Percentiles rank a stretch among this genome's conserved stretches.
Evolutionary conservation across 2,329 filamentous ascomycete species (phyloP).

Genomic region (Davidsoniella eucalypti): DNA sequence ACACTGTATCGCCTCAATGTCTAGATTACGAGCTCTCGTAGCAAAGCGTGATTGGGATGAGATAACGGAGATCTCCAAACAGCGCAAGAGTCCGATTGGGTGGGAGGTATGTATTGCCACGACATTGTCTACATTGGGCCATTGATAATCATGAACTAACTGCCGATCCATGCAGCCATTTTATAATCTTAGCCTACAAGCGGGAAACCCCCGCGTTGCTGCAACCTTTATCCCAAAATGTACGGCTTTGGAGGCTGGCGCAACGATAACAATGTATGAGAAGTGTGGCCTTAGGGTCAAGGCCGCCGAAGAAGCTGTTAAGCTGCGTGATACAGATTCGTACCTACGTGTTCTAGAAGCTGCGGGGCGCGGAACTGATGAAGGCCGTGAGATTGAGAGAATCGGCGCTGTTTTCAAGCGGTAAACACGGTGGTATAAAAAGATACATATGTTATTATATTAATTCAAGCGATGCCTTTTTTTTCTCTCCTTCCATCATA

Average conservation of each 20-base stretch:
- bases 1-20: not conserved
- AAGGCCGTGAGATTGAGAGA: conserved; percentile 66
- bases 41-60: conserved; percentile 84
- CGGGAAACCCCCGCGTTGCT: conserved; percentile 79
- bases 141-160: not conserved
- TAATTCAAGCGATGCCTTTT: too few relatives aligned
- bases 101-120: conserved; percentile 56
- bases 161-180: conserved; percentile 45
- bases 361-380: conserved; percentile 50
- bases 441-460: too few relatives aligned
- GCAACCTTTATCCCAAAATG: conserved; percentile 79
- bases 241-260: conserved; percentile 47
- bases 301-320: conserved; percentile 82
- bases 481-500: too few relatives aligned
- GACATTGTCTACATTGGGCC: not conserved
- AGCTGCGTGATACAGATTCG: conserved; percentile 59
- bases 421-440: not conserved
- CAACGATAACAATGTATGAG: conserved; percentile 81
- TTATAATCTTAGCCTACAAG: conserved; percentile 74
- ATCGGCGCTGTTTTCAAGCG: conserved; percentile 45
- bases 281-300: conserved; percentile 83
- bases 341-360: conserved; percentile 58
- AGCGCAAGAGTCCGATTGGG: conserved; percentile 77
- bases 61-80: conserved; percentile 67
- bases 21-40: conserved; percentile 68